Base-by-base conservation (phyloP, 2,329 filamentous ascomycete genomes). In the Colletotrichum phormii region DNA sequence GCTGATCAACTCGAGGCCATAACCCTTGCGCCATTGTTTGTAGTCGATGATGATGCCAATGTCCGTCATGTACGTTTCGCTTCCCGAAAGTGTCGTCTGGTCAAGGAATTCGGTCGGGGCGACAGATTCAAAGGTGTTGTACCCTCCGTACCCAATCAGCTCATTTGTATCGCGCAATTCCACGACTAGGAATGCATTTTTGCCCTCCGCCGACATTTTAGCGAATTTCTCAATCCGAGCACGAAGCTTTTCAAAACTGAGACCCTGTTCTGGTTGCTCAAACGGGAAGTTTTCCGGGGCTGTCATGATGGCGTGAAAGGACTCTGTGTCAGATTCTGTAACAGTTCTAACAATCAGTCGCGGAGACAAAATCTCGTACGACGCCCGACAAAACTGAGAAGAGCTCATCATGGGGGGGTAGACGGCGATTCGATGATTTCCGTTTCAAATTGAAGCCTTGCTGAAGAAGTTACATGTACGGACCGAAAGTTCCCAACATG, bases 171-270 rank as follows among this genome's bases (percentile, higher is more conserved):
- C 59, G 9, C 37, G 59, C 15, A 51, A 26, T 9, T 31, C 15
- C 15, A 62, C 29, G 24, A 62, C 59, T 26, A 62, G 22, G 18
- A 49, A 51, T n/a, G 42, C 59, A n/a, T 62, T 62, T 46, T 62
- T 31, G 7, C 59, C 59, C 2, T 51, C 5, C 4, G 42, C 26
- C 12, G 42, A 49, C 18, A 33, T 18, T 29, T 62, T 46, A 7
- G 60, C 42, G n/a, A 62, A 51, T 24, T 9, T 62, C 5, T 29
- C 26, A 2, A 62, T 35, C 11, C 59, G 42, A 9, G 59, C n/a
- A 13, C 29, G 29, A 12, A 53, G 42, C 31, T 22, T 33, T 15
- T 51, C 42, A 1, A 62, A 8, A 3, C 26, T 62, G 5, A 62
- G 60, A 22, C 22, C 18, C 18, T 24, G 15, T 12, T 53, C 60